Percentiles rank a stretch among this genome's conserved stretches.
phyloP scores from a whole-genome alignment of 2,329 filamentous ascomycete species.

The Aureobasidium vineae region DNA sequence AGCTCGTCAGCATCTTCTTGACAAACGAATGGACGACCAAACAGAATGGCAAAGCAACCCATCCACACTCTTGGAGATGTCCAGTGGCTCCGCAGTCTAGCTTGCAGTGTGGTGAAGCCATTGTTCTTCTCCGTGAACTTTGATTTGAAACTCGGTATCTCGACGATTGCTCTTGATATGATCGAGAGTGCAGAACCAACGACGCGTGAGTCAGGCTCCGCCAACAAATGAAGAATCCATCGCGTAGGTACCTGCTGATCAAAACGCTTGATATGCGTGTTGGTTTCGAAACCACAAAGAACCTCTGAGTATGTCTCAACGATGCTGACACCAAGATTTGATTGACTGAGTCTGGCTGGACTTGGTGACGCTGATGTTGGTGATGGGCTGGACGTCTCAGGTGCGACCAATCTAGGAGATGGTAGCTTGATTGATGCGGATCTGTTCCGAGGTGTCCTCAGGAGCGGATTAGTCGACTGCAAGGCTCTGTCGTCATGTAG shows the following conservation, averaged over 20 bases:
- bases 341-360: constrained; percentile 48
- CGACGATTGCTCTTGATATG: constrained; percentile 74
- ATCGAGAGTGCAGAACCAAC: constrained; percentile 80
- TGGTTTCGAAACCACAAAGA: constrained; percentile 70
- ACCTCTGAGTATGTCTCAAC: constrained; percentile 74
- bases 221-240: constrained; percentile 72
- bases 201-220: constrained; percentile 79
- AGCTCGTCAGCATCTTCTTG: constrained; percentile 72
- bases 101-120: constrained; percentile 82
- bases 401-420: background rate
- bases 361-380: background rate
- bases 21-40: constrained; percentile 74
- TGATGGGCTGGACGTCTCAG: background rate
- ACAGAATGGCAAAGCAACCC: constrained; percentile 82
- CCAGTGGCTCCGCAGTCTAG: constrained; percentile 85
- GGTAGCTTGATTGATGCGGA: constrained; percentile 4
- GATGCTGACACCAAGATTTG: constrained; percentile 70
- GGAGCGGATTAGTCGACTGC: constrained; percentile 1
- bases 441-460: constrained; percentile 13
- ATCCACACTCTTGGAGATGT: constrained; percentile 80
- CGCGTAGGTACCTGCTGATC: constrained; percentile 94
- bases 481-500: constrained; percentile 59
- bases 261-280: constrained; percentile 75
- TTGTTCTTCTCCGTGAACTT: constrained; percentile 86
- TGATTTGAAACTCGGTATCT: constrained; percentile 76